These are phyloP conservation scores for Phytopythium kandeliae DNA, from an alignment of 352 stramenopile species.

Conservation along the genomic window DNA sequence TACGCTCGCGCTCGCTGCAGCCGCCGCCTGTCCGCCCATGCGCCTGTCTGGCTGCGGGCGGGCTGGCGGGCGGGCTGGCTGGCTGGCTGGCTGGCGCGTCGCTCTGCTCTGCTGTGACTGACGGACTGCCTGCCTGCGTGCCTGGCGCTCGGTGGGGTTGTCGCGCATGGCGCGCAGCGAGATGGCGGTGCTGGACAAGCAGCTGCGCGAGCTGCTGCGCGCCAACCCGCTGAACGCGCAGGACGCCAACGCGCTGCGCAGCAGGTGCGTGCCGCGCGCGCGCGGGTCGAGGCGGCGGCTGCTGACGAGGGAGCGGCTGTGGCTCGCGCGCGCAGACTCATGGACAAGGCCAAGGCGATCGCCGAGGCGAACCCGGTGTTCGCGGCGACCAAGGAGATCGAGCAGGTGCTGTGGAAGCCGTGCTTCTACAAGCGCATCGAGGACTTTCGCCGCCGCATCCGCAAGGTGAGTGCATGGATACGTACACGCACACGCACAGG, in stretches of 20 bases:
- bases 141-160: no score
- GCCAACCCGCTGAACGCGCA: constrained; percentile 55
- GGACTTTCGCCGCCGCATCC: constrained; percentile 81
- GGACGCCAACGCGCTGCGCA: constrained; percentile 53
- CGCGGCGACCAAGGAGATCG: constrained; percentile 60
- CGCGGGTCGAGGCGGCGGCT: no score
- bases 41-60: no score
- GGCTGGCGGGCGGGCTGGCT: no score
- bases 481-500: no score
- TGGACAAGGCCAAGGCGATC: constrained; percentile 44
- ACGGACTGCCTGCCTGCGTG: no score
- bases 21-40: neutral
- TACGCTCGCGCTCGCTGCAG: neutral
- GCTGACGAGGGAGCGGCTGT: neutral
- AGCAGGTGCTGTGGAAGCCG: constrained; percentile 86
- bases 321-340: constrained; percentile 16
- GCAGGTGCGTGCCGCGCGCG: no score
- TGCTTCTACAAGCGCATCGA: constrained; percentile 91
- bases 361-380: constrained; percentile 41
- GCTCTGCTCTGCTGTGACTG: no score
- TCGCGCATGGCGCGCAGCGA: constrained; percentile 41
- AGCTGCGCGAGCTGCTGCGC: constrained; percentile 65
- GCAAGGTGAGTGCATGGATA: constrained; percentile 32
- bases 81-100: no score
- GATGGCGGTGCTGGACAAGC: constrained; percentile 64